These are phyloP conservation scores for Trifolium dubium DNA, from an alignment of 306 rosid genomes.

Conservation along the genomic window DNA sequence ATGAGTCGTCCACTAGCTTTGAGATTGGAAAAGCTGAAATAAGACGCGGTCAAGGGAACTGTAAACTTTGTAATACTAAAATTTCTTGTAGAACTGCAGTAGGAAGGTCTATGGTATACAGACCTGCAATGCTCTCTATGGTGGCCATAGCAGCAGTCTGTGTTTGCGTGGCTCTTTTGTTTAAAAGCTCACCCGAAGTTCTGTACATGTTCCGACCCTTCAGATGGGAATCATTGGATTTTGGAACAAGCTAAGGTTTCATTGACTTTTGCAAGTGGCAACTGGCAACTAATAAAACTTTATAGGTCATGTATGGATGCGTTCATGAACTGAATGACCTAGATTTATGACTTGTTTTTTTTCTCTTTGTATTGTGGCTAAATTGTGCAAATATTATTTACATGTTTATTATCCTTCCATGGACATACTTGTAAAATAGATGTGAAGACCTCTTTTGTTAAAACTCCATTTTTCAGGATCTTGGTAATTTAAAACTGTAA, in stretches of 20 bases:
- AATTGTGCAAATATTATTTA: slow-evolving; percentile 41
- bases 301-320: slow-evolving; percentile 41
- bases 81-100: slow-evolving; percentile 52
- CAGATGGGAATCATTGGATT: slow-evolving; percentile 87
- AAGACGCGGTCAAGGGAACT: slow-evolving; percentile 47
- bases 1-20: slow-evolving; percentile 52
- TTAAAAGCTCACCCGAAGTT: slow-evolving; percentile 90
- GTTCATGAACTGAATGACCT: slow-evolving; percentile 45
- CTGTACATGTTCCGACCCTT: slow-evolving; percentile 84
- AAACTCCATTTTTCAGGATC: slow-evolving; percentile 25
- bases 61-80: slow-evolving; percentile 66
- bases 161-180: slow-evolving; percentile 93
- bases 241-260: slow-evolving; percentile 69
- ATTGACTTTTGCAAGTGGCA: slow-evolving; percentile 38
- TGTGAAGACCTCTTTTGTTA: slow-evolving; percentile 20
- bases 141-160: slow-evolving; percentile 90
- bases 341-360: slow-evolving; percentile 45
- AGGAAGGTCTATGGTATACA: slow-evolving; percentile 70
- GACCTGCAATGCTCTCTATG: slow-evolving; percentile 95
- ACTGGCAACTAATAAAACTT: slow-evolving; percentile 43
- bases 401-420: slow-evolving; percentile 36
- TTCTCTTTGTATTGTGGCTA: slow-evolving; percentile 45
- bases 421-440: slow-evolving; percentile 34
- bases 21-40: slow-evolving; percentile 57
- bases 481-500: slow-evolving; percentile 16